Conservation (phyloP, 208 protist species). For the Crithidia expoeki region DNA sequence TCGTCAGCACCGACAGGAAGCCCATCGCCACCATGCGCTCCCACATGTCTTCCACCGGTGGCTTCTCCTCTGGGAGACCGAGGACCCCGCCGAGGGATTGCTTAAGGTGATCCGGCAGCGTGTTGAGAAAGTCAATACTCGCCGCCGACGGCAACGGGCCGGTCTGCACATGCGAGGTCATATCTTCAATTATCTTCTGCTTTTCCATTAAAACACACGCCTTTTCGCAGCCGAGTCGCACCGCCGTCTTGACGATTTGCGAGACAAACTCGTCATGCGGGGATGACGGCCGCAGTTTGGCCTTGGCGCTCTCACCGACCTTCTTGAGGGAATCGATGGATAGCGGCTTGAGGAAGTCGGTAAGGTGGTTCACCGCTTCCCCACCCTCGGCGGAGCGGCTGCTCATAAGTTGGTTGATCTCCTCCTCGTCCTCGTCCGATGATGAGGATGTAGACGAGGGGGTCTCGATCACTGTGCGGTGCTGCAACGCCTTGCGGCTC, state of each 20-base stretch:
- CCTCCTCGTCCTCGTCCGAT: slow-evolving; percentile 66
- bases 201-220: slow-evolving; percentile 89
- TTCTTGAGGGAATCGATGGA: slow-evolving; percentile 92
- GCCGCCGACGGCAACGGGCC: slow-evolving; percentile 74
- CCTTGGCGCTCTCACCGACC: slow-evolving; percentile 88
- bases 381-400: slow-evolving; percentile 54
- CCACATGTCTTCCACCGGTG: slow-evolving; percentile 88
- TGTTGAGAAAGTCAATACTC: slow-evolving; percentile 87
- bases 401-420: slow-evolving; percentile 32
- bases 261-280: slow-evolving; percentile 82
- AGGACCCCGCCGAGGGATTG: slow-evolving; percentile 74
- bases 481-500: slow-evolving; percentile 84
- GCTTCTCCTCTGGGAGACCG: slow-evolving; percentile 76
- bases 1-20: slow-evolving; percentile 86
- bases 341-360: slow-evolving; percentile 79
- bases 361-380: slow-evolving; percentile 80
- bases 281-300: slow-evolving; percentile 77
- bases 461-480: slow-evolving; percentile 70
- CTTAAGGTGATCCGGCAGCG: slow-evolving; percentile 79
- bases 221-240: slow-evolving; percentile 87
- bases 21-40: slow-evolving; percentile 92
- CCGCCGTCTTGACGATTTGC: slow-evolving; percentile 87
- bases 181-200: slow-evolving; percentile 90
- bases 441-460: slow-evolving; percentile 70
- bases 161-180: slow-evolving; percentile 79